Percentiles rank a stretch among this genome's conserved stretches.
phyloP scores from a whole-genome alignment of 129 eudicot species.

The Artemisia annua region DNA sequence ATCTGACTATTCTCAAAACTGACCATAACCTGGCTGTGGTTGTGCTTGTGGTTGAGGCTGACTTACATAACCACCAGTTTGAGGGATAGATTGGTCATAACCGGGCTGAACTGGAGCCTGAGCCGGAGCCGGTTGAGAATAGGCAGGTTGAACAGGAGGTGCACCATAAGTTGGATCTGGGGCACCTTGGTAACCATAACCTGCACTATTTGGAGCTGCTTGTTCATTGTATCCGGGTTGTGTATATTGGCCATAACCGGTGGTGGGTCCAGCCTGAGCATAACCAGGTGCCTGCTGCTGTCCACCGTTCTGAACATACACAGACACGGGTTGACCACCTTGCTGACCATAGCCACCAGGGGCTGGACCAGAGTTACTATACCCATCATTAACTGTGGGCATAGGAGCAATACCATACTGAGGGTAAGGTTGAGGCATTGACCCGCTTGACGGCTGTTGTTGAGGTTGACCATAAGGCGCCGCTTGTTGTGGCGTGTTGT shows the following conservation, averaged over 20 bases:
- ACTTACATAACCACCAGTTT: too few species aligned
- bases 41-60: not conserved
- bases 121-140: conserved; percentile 35
- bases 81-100: conserved; percentile 54
- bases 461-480: conserved; percentile 40
- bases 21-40: conserved; percentile 43
- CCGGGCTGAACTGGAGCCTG: conserved; percentile 56
- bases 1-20: conserved; percentile 68
- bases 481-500: conserved; percentile 46
- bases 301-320: conserved; percentile 58
- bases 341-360: conserved; percentile 71
- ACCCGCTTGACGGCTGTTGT: conserved; percentile 54
- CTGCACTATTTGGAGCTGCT: too few species aligned
- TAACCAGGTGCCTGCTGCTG: conserved; percentile 62
- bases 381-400: conserved; percentile 41
- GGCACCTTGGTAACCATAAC: conserved; percentile 82
- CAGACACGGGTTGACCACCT: conserved; percentile 58
- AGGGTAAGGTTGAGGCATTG: conserved; percentile 62
- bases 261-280: conserved; percentile 51
- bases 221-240: too few species aligned
- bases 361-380: conserved; percentile 44
- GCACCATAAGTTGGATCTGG: conserved; percentile 55
- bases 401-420: conserved; percentile 59
- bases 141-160: too few species aligned
- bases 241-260: conserved; percentile 85